Base-by-base conservation (phyloP, 2,329 filamentous ascomycete species). In the Dendryphion nanum region DNA sequence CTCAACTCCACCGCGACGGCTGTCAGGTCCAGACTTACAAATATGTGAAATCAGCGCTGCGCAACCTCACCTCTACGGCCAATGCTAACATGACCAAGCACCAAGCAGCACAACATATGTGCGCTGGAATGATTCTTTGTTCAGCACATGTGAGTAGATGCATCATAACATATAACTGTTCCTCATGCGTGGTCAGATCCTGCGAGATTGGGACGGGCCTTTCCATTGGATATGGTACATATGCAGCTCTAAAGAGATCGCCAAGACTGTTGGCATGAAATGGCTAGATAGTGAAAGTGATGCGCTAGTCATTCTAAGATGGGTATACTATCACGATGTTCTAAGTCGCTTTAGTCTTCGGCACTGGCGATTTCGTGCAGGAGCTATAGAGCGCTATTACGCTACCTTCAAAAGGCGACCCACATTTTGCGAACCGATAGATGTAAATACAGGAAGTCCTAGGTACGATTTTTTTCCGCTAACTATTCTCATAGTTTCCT, bases 291-390 rank as follows among this genome's bases (percentile, higher is more conserved):
- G 28, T 16, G 38, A 43, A 21, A 18, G 18, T 28, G 47, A 50
- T n/a, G 18, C 33, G 8, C 30, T 8, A 24, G 24, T 40, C 26
- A 29, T 53, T n/a, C 18, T 48, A 15, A 33, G 48, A 21, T 53
- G 50, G 50, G 39, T 53, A 19, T 44, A 43, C 38, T 50, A 51
- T 38, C 48, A 50, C 32, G 45, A 51, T 30, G 42, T 50, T 4
- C 21, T 53, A 19, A 26, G 42, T 6, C 42, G 35, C 8, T 51
- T 53, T 31, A 42, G 35, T 10, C 17, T 45, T 19, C 36, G 36
- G 12, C 42, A 51, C 40, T 45, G 45, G 49, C n/a, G n/a, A n/a
- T n/a, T n/a, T n/a, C n/a, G n/a, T n/a, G n/a, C n/a, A n/a, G n/a
- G n/a, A n/a, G n/a, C n/a, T n/a, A n/a, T n/a, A n/a, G n/a, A n/a